Base-by-base conservation (phyloP, 495 filamentous ascomycete genomes). In the Endocarpon pusillum region DNA sequence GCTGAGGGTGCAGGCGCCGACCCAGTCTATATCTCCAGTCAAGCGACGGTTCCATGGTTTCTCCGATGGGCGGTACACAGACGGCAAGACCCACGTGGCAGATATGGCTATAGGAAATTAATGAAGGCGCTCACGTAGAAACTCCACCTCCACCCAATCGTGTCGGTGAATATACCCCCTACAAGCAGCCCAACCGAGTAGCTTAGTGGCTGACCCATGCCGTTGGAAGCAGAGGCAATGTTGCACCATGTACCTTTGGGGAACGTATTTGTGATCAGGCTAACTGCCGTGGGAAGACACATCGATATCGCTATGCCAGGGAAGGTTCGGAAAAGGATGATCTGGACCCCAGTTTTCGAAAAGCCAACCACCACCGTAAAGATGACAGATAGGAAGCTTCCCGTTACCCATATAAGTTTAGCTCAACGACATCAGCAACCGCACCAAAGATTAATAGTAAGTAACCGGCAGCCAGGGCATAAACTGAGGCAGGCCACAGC, bases 111-210 rank as follows among this genome's bases (percentile, higher is more conserved):
- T 7, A 11, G 18, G 25, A 36, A 9, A 14, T 43, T 36, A 9
- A 58, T 30, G 2, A 45, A 54, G 10, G 55, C 53, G 9, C 44
- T 48, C 23, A 61, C 38, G 37, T 64, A 67, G 35, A 49, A 69
- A 1, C 55, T 57, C 30, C 40, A 51, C 7, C 64, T 32, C 65
- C 62, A 67, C 11, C 61, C 58, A 28, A 62, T 39, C 0, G 37
- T 47, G 5, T 62, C 40, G 1, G 55, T 45, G 19, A 69, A 58
- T 3, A 69, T 40, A 6, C 68, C 65, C 11, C 61, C 59, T 1
- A 70, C 38, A 0, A 68, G 45, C 0, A 72, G 47, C 2, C 67
- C 66, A 16, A 67, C 14, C 1, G 53, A 50, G 46, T 59, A 69
- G 6, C 66, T 66, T 15, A 67, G 21, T 0, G 58, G 55, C 33